A percentile compares a stretch with the other conserved stretches of the same genome.
Conservation (phyloP, 805 yeast species). For the Tetrapisispora nanseiensis region DNA sequence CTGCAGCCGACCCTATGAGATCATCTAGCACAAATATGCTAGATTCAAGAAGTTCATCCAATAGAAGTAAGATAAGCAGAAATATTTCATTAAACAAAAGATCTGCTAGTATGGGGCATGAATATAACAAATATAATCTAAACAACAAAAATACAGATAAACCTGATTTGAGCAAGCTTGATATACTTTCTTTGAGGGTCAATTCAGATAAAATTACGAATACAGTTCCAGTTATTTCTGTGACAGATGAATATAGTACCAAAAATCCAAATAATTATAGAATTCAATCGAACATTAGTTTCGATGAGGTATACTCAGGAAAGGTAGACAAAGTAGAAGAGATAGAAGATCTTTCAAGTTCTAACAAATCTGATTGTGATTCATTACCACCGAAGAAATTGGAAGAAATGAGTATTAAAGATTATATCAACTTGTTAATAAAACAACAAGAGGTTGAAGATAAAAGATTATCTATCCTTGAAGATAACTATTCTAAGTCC, state of each 20-base stretch:
- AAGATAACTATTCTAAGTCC: constrained; percentile 15
- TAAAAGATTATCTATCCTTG: constrained; percentile 19
- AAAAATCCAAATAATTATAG: constrained; percentile 11
- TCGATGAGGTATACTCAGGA: constrained; percentile 10
- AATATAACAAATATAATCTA: background rate
- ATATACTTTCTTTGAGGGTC: constrained; percentile 6
- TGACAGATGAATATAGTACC: constrained; percentile 16
- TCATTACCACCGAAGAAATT: background rate
- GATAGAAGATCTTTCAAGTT: background rate
- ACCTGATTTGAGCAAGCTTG: background rate
- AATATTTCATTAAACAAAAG: background rate
- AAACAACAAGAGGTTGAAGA: constrained; percentile 24
- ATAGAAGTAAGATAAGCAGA: background rate
- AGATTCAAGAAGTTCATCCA: constrained; percentile 1
- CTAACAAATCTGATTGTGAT: background rate
- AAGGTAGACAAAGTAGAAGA: background rate
- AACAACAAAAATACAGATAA: background rate
- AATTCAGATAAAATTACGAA: constrained; percentile 16
- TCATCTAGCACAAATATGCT: background rate
- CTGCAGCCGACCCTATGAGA: background rate
- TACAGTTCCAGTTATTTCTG: constrained; percentile 18
- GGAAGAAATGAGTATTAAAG: constrained; percentile 9
- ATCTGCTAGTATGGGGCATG: background rate
- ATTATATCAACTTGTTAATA: constrained; percentile 18
- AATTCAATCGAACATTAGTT: constrained; percentile 17